Evolutionary conservation across 371 early-diverging fungal species (phyloP), one percentile per base, ranked within the genome.

Genomic region (Apophysomyces sp.): DNA sequence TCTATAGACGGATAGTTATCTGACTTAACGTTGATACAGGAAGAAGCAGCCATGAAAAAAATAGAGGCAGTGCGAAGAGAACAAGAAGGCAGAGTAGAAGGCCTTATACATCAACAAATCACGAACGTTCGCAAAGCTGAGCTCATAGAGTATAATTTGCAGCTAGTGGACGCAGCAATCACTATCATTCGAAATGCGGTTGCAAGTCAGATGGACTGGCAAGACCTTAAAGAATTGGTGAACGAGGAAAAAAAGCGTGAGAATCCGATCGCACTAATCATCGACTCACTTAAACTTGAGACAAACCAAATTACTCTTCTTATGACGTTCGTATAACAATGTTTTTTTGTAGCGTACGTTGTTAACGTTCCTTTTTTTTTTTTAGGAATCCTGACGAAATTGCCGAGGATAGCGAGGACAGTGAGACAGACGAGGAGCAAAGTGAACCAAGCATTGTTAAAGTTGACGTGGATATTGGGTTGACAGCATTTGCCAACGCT

Each of bases 151-250:
- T 60, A 71, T 27, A 94, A 95, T 67, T 70, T 93, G 40, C 88
- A 89, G 51, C 72, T 88, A 65, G 94, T 96, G 0, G 98, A 98
- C 61, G 89, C 89, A 40, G 89, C 94, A 1, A 88, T 98, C 49
- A 71, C 85, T 41, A 89, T 95, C 37, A 87, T 97, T 57, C 87
- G 95, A 12, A 87, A 87, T 66, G 92, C 93, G 31, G 82, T 98
- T 5, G 96, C 94, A 9, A 85, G 89, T 29, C 96, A 95, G 7
- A 94, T 98, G 91, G 97, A 96, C 74, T 99, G 99, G 99, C 83
- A 81, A 60, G 97, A 98, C 68, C 74, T 99, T 2, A 87, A 89
- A 49, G 92, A 92, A 62, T 74, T 96, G 24, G 89, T 99, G 2
- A 73, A 82, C 36, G 93, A 94, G 39, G 96, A 98, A 68, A 85